Evolutionary conservation across 768 basidiomycete species (phyloP).

Genomic region (Arthromyces matolae): DNA sequence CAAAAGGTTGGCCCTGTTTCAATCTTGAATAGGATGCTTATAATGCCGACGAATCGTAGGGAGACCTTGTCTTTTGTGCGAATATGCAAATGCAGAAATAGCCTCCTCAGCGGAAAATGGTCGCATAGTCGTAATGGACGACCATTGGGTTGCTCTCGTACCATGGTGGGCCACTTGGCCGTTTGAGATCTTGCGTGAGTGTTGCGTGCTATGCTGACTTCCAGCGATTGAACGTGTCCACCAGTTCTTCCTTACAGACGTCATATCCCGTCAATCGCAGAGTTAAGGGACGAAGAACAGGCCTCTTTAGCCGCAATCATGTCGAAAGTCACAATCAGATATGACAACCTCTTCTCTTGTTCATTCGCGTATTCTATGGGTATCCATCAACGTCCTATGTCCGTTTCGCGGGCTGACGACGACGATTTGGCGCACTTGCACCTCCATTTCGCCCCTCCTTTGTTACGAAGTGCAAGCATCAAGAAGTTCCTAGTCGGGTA

Average conservation of each 20-base stretch:
- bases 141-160: conserved; percentile 79
- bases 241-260: conserved; percentile 74
- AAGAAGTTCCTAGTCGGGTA: conserved; percentile 90
- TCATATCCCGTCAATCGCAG: conserved; percentile 69
- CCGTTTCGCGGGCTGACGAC: conserved; percentile 35
- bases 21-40: too few relatives aligned
- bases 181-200: conserved; percentile 72
- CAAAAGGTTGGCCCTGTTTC: conserved; percentile 30
- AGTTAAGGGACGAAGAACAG: conserved; percentile 61
- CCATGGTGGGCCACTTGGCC: conserved; percentile 98
- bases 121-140: conserved; percentile 68
- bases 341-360: conserved; percentile 79
- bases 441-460: conserved; percentile 82
- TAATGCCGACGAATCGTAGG: too few relatives aligned
- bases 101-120: conserved; percentile 37
- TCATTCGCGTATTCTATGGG: conserved; percentile 96
- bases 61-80: conserved; percentile 69
- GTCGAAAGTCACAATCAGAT: conserved; percentile 58
- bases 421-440: conserved; percentile 75
- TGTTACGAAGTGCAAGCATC: conserved; percentile 77
- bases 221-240: conserved; percentile 1
- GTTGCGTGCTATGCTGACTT: background rate
- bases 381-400: conserved; percentile 78
- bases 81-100: conserved; percentile 71
- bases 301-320: conserved; percentile 64